Conservation (phyloP, 345 rosid genomes). For the Euclidium syriacum region DNA sequence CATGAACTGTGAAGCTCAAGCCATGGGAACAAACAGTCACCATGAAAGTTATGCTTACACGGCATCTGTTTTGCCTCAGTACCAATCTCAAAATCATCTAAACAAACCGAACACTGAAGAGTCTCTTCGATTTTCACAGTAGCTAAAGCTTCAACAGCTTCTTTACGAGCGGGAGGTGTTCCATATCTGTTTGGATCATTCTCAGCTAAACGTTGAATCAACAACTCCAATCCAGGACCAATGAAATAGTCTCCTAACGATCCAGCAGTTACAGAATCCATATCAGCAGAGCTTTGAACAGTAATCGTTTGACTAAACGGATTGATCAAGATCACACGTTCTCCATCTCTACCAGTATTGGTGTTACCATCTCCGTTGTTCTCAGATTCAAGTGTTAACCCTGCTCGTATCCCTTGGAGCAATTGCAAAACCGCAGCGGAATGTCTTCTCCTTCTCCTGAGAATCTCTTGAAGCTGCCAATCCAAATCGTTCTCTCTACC, state of each 20-base stretch:
- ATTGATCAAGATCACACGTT: conserved; percentile 42
- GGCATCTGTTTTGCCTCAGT: conserved; percentile 72
- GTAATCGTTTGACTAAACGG: conserved; percentile 43
- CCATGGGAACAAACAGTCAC: conserved; percentile 72
- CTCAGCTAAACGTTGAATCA: conserved; percentile 83
- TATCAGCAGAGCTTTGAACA: conserved; percentile 51
- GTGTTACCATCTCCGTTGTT: conserved; percentile 20
- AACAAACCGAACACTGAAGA: conserved; percentile 73
- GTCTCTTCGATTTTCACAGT: conserved; percentile 47
- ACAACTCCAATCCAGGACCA: conserved; percentile 77
- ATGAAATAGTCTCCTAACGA: conserved; percentile 73
- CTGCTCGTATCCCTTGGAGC: conserved; percentile 68
- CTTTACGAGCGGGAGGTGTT: conserved; percentile 77
- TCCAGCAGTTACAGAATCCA: conserved; percentile 30
- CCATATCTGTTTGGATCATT: conserved; percentile 81
- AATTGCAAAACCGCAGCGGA: conserved; percentile 59
- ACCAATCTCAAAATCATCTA: conserved; percentile 71
- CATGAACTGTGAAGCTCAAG: conserved; percentile 91
- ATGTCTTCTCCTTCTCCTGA: conserved; percentile 59
- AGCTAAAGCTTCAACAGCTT: conserved; percentile 66
- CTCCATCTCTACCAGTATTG: conserved; percentile 10
- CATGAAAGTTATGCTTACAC: conserved; percentile 72
- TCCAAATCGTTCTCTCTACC: conserved; percentile 46
- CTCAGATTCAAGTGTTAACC: conserved; percentile 51
- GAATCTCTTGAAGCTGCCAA: conserved; percentile 52